These are phyloP conservation scores for Pseudogymnoascus sp. DNA, from an alignment of 2,329 filamentous ascomycete genomes.

Conservation along the genomic window DNA sequence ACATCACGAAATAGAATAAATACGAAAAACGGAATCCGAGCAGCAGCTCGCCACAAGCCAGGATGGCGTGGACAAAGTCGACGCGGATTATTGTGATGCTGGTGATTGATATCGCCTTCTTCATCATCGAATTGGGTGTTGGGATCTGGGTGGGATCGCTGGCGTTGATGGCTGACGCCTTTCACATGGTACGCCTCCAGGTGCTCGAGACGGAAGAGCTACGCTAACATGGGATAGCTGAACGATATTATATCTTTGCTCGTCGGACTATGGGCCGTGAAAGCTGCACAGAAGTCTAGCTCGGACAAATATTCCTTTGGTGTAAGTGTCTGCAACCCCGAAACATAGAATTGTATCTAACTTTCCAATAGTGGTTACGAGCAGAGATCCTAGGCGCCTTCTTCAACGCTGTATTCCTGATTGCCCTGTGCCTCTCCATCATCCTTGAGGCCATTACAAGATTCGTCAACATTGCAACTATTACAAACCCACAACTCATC, in stretches of 20 bases:
- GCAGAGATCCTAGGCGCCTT: constrained; percentile 94
- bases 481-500: constrained; percentile 77
- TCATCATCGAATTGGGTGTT: constrained; percentile 77
- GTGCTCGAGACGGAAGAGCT: neutral
- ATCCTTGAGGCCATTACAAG: constrained; percentile 90
- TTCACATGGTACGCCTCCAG: constrained; percentile 72
- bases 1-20: neutral
- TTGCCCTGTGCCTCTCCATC: constrained; percentile 92
- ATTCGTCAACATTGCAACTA: constrained; percentile 83
- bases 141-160: constrained; percentile 86
- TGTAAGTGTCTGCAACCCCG: constrained; percentile 42
- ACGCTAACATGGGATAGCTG: constrained; percentile 44
- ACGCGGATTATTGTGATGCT: constrained; percentile 90
- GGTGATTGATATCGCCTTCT: constrained; percentile 81
- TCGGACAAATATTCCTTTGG: constrained; percentile 95
- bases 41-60: constrained; percentile 16
- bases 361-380: constrained; percentile 67
- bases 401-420: constrained; percentile 95
- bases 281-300: constrained; percentile 72
- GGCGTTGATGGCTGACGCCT: constrained; percentile 90
- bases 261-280: constrained; percentile 93
- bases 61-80: constrained; percentile 85
- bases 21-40: neutral
- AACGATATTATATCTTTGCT: constrained; percentile 95
- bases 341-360: constrained; percentile 19